Percentiles rank a stretch among this genome's conserved stretches.
phyloP scores from a whole-genome alignment of 2,329 filamentous ascomycete species.

The Shiraia sp. region DNA sequence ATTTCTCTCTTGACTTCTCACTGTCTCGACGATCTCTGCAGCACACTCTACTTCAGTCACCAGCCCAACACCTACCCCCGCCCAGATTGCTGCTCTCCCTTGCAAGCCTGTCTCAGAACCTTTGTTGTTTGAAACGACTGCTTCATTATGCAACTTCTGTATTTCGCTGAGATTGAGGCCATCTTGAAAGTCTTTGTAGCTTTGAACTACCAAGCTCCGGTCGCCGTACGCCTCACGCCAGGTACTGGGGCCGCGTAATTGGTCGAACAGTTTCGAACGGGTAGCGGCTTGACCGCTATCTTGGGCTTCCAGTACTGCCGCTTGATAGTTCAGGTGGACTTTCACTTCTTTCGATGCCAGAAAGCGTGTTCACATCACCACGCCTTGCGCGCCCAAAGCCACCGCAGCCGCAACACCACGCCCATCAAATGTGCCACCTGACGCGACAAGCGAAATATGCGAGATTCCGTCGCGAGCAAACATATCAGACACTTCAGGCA shows the following conservation, averaged over 20 bases:
- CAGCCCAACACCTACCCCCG: slow-evolving; percentile 64
- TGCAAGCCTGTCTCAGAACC: slow-evolving; percentile 56
- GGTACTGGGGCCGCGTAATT: slow-evolving; percentile 57
- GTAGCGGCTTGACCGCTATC: slow-evolving; percentile 57
- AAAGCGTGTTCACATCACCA: slow-evolving; percentile 68
- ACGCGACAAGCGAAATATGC: slow-evolving; percentile 52
- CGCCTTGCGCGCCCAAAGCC: slow-evolving; percentile 57
- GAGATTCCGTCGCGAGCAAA: slow-evolving; percentile 40
- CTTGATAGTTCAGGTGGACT: slow-evolving; percentile 50
- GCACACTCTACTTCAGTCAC: slow-evolving; percentile 56
- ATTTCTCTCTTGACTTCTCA: slow-evolving; percentile 43
- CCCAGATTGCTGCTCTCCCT: slow-evolving; percentile 60
- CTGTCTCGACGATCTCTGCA: slow-evolving; percentile 53
- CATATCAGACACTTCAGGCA: slow-evolving; percentile 61
- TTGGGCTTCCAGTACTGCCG: slow-evolving; percentile 50
- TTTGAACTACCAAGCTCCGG: slow-evolving; percentile 59
- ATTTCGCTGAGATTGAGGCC: slow-evolving; percentile 50
- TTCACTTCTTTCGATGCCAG: slow-evolving; percentile 56
- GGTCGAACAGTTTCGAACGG: slow-evolving; percentile 57
- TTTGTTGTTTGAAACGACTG: slow-evolving; percentile 51
- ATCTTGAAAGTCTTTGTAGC: slow-evolving; percentile 45
- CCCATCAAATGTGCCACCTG: slow-evolving; percentile 64
- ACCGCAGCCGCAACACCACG: slow-evolving; percentile 62
- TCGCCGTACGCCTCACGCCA: slow-evolving; percentile 65
- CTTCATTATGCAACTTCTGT: slow-evolving; percentile 50